Base-by-base conservation (phyloP, 1,139 yeast species). In the Saccharomyces pastorianus region DNA sequence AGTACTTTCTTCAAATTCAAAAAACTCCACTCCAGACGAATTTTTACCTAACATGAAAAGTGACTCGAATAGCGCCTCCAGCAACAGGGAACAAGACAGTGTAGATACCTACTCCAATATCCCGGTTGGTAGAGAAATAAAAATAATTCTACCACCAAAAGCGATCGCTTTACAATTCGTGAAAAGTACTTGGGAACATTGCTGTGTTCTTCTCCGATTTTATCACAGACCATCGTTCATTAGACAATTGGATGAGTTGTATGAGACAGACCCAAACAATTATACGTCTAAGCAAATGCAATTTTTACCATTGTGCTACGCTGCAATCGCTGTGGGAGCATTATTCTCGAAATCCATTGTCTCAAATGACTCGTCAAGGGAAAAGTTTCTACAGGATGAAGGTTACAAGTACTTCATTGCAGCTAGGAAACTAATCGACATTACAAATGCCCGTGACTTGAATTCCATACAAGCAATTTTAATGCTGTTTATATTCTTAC, bases 371-470 rank as follows among this genome's bases (percentile, higher is more conserved):
- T 17, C 80, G 78, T 47, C 57, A 25, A 80, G 80, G 52, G 76
- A 75, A 62, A 74, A 71, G 53, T 73, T 74, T 48, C 72, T 84
- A 52, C 87, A 83, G 57, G 91, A 85, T 67, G 96, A 88, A 64
- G 96, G 96, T 1, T 89, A 88, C 70, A 81, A 81, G 65, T 90
- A 89, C 69, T 90, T 89, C 65, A 81, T 87, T 61, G 96, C 95
- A 44, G 96, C 96, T 0, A 75, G 96, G 59, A 84, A 85, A 62
- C 76, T 88, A 60, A 84, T 90, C 53, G 96, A 89, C 69, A 81
- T 83, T 49, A 82, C 87, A 0, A 85, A 83, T 61, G 82, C 85
- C 0, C 73, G 84, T 46, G 87, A 82, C 61, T 67, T 83, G 29
- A 80, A 80, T 63, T 83, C 86, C 28, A 80, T 83, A 58, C 96